Base-by-base conservation (phyloP, 1,139 yeast species). In the Candida neerlandica region DNA sequence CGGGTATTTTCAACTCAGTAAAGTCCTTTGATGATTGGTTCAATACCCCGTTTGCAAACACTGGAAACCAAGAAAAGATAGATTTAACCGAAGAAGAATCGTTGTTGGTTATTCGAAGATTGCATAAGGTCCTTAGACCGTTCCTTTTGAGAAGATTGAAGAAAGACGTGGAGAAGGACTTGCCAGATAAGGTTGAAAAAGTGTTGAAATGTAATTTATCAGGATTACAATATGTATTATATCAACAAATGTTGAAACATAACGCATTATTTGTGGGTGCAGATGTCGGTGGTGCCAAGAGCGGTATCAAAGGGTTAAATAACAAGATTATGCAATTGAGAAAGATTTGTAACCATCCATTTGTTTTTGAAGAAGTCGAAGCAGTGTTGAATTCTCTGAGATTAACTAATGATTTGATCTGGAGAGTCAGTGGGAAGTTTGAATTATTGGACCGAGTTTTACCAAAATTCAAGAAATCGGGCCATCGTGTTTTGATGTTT, bases 311-410 rank as follows among this genome's bases (percentile, higher is more conserved):
- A 72, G 92, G 96, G 51, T 84, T 90, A 59, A 90, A 91, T 64
- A 90, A 91, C 63, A 91, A 91, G 63, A 83, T 94, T 50, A 94
- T 94, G 99, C 99, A 94, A 70, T 77, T 94, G 69, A 82, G 97
- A 61, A 94, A 94, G 69, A 91, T 94, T 58, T 94, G 98, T 74
- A 94, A 94, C 66, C 99, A 94, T 74, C 99, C 99, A 0, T 94
- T 87, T 73, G 98, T 94, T 14, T 94, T 90, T 68, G 97, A 89
- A 64, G 98, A 91, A 58, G 96, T 94, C 43, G 99, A 94, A 70
- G 82, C 84, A 53, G 77, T 89, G 55, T 82, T 94, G 47, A 90
- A 92, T 63, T 97, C 98, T 16, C 70, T 80, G 0, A 77, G 77
- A 50, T 82, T 79, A 57, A 86, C 90, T 1, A 85, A 86, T 60